phyloP scores from a whole-genome alignment of 2,329 filamentous ascomycete species.

The Ceratocystis ficicola region DNA sequence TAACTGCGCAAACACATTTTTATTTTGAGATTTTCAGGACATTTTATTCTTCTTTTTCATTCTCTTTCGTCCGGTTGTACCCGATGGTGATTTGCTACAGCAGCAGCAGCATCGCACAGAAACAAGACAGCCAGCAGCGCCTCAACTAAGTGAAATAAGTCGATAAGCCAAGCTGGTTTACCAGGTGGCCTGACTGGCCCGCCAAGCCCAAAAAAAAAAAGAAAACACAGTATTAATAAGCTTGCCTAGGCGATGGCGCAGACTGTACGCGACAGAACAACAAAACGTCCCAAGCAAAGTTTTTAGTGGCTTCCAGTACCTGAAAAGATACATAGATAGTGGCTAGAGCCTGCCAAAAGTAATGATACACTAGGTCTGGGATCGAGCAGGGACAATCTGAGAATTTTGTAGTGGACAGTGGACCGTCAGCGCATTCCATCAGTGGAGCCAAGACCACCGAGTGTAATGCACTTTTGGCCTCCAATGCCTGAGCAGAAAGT shows the following conservation, averaged over 20 bases:
- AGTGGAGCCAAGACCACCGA: neutral
- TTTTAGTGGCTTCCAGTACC: conserved; percentile 15
- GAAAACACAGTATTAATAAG: neutral
- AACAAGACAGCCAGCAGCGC: no score
- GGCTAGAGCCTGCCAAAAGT: conserved; percentile 12
- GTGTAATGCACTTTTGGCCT: conserved; percentile 17
- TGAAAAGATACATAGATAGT: conserved; percentile 8
- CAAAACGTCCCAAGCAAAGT: conserved; percentile 7
- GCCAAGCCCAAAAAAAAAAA: neutral
- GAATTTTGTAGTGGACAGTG: neutral
- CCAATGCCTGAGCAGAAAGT: neutral
- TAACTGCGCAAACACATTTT: no score
- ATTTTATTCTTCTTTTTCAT: conserved; percentile 9
- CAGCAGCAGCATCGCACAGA: neutral
- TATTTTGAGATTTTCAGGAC: no score
- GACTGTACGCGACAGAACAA: conserved; percentile 21
- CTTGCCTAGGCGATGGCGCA: conserved; percentile 4
- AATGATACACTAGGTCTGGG: neutral
- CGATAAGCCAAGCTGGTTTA: neutral
- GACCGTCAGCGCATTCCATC: neutral
- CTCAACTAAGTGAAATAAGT: neutral
- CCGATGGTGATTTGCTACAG: neutral
- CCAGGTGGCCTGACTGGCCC: neutral
- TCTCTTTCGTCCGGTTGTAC: neutral
- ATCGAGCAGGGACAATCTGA: no score